Evolutionary conservation across 2,329 filamentous ascomycete genomes (phyloP), one percentile per base, ranked within the genome.

Genomic region (Xylaria hypoxylon): DNA sequence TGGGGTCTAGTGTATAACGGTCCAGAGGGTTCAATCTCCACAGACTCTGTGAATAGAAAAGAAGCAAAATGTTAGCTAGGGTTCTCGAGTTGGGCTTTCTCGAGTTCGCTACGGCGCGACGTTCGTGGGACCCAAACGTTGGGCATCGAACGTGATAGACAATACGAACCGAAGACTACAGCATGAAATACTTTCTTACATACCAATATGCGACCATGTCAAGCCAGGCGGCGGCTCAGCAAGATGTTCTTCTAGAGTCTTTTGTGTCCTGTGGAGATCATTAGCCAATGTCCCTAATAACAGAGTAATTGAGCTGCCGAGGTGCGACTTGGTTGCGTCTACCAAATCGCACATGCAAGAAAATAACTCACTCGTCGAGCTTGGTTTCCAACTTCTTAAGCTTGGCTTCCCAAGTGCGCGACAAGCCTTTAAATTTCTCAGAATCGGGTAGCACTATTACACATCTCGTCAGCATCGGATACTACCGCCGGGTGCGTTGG

Each of bases 1-100:
- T 60, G 33, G 3, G 64, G 62, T 44, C 61, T 50, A 17, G 67
- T 67, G 51, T 72, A 72, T 2, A 72, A 38, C 15, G 69, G 67
- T 15, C 71, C 72, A 24, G 62, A 51, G 3, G 73, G 73, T 56
- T 75, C 71, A 61, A 75, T 75, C 53, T 73, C 71, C 33, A 71
- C 64, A 0, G 67, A 64, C 61, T 73, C 71, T 69, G 31, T 33
- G 4, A 35, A 15, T 1, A 42, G 17, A 38, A 48, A 3, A 24
- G 31, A 24, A 13, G 22, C 7, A 44, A 33, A 13, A n/a, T 10
- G 51, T 67, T 55, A 67, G 67, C 45, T 3, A 50, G 31, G 3
- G 26, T 57, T 17, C 42, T 50, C 28, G 28, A 52, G 28, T 40
- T 56, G 10, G 13, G 24, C 15, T 15, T 8, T 26, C 35, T 47